phyloP scores from a whole-genome alignment of 2,329 filamentous ascomycete species.

The Colletotrichum sidae region DNA sequence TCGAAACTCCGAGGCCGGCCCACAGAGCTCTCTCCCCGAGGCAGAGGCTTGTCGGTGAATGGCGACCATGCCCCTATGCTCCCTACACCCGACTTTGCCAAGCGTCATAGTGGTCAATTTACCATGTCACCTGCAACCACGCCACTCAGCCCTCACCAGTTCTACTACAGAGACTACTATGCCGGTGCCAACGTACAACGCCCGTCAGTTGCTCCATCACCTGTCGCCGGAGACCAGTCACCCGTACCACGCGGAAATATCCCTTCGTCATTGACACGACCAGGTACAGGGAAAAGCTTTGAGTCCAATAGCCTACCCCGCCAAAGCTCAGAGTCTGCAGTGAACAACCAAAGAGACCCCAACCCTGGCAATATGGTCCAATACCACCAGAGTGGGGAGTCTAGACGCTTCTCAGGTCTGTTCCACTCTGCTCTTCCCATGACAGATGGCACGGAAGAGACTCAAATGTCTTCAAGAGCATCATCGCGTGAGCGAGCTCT shows the following conservation, averaged over 20 bases:
- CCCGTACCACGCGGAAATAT: conserved; percentile 55
- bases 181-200: conserved; percentile 52
- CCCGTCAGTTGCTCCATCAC: conserved; percentile 52
- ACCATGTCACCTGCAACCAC: conserved; percentile 67
- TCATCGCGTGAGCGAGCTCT: conserved; percentile 69
- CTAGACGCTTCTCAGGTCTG: conserved; percentile 76
- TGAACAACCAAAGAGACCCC: conserved; percentile 63
- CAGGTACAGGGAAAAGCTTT: conserved; percentile 70
- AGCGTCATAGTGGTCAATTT: conserved; percentile 75
- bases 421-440: conserved; percentile 91
- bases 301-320: conserved; percentile 64
- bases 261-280: conserved; percentile 55
- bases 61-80: conserved; percentile 72
- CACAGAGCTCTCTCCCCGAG: conserved; percentile 61
- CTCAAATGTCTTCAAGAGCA: conserved; percentile 65
- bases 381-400: conserved; percentile 55
- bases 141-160: conserved; percentile 63
- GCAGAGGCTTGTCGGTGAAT: conserved; percentile 70
- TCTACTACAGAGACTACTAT: conserved; percentile 68
- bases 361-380: conserved; percentile 65
- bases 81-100: conserved; percentile 74
- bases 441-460: conserved; percentile 72
- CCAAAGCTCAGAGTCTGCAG: conserved; percentile 63
- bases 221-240: conserved; percentile 66
- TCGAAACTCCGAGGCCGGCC: conserved; percentile 62